Conservation (phyloP, 768 basidiomycete genomes). For the Russula foetens region DNA sequence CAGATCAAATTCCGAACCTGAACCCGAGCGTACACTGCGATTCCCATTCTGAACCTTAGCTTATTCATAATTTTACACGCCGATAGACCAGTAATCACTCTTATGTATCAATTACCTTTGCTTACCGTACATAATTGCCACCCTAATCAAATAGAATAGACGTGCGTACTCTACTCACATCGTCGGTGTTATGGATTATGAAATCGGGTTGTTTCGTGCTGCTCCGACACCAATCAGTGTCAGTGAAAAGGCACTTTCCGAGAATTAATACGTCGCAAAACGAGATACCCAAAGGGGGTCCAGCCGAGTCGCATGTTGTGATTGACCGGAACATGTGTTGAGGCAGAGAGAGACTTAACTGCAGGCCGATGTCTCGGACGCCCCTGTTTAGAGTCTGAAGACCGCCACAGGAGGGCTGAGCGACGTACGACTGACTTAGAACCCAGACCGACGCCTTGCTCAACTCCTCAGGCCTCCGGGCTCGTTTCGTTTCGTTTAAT, state of each 20-base stretch:
- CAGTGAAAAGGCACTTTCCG: not conserved
- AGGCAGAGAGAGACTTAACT: not conserved
- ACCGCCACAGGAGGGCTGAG: not conserved
- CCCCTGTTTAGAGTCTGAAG: not conserved
- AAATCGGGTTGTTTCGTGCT: not conserved
- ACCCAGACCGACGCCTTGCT: no score
- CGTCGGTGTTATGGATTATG: not conserved
- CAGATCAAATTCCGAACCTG: not conserved
- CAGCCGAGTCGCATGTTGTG: not conserved
- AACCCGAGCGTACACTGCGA: not conserved
- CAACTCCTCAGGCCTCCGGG: no score
- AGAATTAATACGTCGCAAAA: not conserved
- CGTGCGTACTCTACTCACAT: not conserved
- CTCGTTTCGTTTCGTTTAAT: no score
- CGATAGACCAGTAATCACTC: not conserved
- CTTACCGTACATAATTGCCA: not conserved
- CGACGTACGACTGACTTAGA: not conserved
- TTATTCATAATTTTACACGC: not conserved
- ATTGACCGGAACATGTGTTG: not conserved
- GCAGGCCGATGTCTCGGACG: not conserved
- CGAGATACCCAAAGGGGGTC: not conserved
- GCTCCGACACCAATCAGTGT: not conserved
- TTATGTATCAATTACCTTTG: slow-evolving; percentile 8
- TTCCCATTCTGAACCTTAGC: slow-evolving; percentile 12
- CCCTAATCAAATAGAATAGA: not conserved